Percentiles rank a stretch among this genome's conserved stretches.
phyloP scores from a whole-genome alignment of 352 stramenopile genomes.

The Pythium guiyangense region DNA sequence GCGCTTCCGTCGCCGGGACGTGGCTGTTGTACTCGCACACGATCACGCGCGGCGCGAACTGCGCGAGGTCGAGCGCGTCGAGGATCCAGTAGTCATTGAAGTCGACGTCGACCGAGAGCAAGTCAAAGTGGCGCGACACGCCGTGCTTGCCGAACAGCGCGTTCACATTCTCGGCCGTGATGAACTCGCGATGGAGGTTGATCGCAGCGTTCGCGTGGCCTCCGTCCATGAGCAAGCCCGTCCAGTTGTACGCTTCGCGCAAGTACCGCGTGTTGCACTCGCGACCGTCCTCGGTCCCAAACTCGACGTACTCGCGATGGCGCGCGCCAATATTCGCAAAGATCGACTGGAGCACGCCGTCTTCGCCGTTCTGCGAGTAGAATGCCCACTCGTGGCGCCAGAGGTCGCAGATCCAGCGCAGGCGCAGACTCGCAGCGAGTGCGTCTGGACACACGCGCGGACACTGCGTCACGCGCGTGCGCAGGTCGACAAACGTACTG shows the following conservation, averaged over 20 bases:
- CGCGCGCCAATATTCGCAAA: slow-evolving; percentile 43
- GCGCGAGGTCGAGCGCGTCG: slow-evolving; percentile 33
- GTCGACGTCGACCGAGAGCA: slow-evolving; percentile 68
- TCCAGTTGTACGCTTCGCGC: slow-evolving; percentile 44
- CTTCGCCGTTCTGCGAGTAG: slow-evolving; percentile 70
- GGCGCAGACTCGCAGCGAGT: slow-evolving; percentile 1
- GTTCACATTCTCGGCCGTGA: slow-evolving; percentile 64
- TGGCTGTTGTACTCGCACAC: slow-evolving; percentile 67
- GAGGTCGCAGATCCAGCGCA: slow-evolving; percentile 51
- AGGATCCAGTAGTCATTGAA: slow-evolving; percentile 80
- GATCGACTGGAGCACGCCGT: slow-evolving; percentile 54
- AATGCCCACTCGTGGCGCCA: slow-evolving; percentile 62
- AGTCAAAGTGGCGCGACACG: slow-evolving; percentile 44
- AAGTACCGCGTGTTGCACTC: slow-evolving; percentile 65
- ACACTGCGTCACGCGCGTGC: slow-evolving; percentile 18
- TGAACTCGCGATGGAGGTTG: slow-evolving; percentile 51
- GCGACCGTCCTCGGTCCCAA: slow-evolving; percentile 45
- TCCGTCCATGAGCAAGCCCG: slow-evolving; percentile 58
- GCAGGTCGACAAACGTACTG: slow-evolving; percentile 16
- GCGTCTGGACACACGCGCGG: slow-evolving; percentile 16
- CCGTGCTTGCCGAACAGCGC: slow-evolving; percentile 37
- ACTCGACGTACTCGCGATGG: slow-evolving; percentile 51
- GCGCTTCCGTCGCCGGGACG: slow-evolving; percentile 33
- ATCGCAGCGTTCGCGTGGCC: slow-evolving; percentile 33
- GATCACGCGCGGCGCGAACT: slow-evolving; percentile 48